phyloP scores from a whole-genome alignment of 345 rosid genomes.

The Mangifera indica region DNA sequence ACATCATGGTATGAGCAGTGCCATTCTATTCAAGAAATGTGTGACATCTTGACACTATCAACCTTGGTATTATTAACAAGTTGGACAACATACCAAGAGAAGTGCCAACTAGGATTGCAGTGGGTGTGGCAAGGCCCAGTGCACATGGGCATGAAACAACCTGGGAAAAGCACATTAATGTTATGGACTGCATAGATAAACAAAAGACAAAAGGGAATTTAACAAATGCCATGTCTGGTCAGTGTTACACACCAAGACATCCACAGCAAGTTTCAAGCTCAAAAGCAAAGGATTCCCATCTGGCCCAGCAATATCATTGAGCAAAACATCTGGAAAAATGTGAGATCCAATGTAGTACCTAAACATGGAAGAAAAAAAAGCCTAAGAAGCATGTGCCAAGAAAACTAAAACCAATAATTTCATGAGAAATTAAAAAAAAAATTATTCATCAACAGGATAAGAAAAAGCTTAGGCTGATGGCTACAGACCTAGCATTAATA shows the following conservation, averaged over 20 bases:
- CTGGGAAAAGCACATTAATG: constrained; percentile 40
- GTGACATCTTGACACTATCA: background rate
- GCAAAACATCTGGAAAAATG: constrained; percentile 91
- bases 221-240: background rate
- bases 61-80: constrained; percentile 22
- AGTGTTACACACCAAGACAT: constrained; percentile 79
- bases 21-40: background rate
- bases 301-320: constrained; percentile 92
- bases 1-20: background rate
- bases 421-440: background rate
- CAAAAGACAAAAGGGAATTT: background rate
- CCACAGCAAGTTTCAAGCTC: constrained; percentile 93
- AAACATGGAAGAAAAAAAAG: constrained; percentile 21
- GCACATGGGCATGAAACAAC: constrained; percentile 98
- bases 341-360: constrained; percentile 88
- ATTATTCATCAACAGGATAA: background rate
- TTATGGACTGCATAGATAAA: constrained; percentile 6
- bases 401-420: background rate
- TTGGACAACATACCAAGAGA: constrained; percentile 67
- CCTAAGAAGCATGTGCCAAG: background rate
- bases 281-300: constrained; percentile 83
- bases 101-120: constrained; percentile 96
- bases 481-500: no score
- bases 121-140: constrained; percentile 96
- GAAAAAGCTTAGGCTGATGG: no score